phyloP scores from a whole-genome alignment of 192 early-diverging fungal genomes.

The Backusella liffmaniae region DNA sequence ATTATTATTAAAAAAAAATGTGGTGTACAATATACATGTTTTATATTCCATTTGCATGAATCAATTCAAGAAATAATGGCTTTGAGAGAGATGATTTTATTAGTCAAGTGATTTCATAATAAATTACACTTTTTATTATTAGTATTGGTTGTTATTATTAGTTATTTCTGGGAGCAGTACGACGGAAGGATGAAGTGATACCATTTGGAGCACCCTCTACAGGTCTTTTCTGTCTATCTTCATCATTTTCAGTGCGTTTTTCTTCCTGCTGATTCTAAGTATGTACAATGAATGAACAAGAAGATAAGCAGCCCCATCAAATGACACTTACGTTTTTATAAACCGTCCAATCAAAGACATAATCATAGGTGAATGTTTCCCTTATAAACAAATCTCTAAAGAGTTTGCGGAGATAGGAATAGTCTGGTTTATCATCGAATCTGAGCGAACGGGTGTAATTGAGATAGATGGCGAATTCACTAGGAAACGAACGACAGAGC shows the following conservation, averaged over 20 bases:
- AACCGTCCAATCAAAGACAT: slow-evolving; percentile 89
- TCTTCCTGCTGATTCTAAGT: neutral
- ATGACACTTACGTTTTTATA: slow-evolving; percentile 51
- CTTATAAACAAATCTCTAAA: slow-evolving; percentile 87
- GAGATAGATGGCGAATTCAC: slow-evolving; percentile 85
- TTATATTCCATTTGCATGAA: too few species aligned
- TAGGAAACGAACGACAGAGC: slow-evolving; percentile 78
- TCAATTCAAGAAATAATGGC: too few species aligned
- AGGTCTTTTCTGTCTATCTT: neutral
- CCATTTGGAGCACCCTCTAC: neutral
- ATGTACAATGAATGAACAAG: neutral
- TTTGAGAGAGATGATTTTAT: neutral
- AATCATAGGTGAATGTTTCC: slow-evolving; percentile 84
- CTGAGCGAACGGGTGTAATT: slow-evolving; percentile 81
- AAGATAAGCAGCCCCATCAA: neutral
- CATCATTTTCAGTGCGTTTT: neutral
- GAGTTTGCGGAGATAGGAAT: slow-evolving; percentile 82
- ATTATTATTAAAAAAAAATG: neutral
- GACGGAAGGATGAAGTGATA: neutral
- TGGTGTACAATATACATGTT: neutral
- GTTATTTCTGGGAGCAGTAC: neutral
- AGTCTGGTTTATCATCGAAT: slow-evolving; percentile 94
- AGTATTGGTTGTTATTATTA: neutral
- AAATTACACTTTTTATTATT: neutral
- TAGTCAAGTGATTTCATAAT: neutral